Conservation (phyloP, 1,284 basidiomycete genomes). For the Grifola frondosa region DNA sequence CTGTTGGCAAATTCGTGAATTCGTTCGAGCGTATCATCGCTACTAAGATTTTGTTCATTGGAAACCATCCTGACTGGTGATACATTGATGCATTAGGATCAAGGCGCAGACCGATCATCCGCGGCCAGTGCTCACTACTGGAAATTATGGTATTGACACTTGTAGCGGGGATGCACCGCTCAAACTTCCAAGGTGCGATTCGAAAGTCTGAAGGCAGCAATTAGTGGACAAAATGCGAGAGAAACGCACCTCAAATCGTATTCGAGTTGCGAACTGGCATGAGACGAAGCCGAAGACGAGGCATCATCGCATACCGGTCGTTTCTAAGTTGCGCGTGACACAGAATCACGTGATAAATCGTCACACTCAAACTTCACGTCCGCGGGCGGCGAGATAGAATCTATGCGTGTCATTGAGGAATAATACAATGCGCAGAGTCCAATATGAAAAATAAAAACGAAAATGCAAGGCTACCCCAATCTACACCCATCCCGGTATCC, state of each 20-base stretch:
- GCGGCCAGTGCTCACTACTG: too few relatives aligned
- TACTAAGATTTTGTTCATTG: constrained; percentile 5
- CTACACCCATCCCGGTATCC: too few relatives aligned
- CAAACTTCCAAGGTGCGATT: neutral
- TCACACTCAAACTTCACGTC: constrained; percentile 7
- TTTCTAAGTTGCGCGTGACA: too few relatives aligned
- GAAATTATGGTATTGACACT: neutral
- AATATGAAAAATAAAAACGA: constrained; percentile 15
- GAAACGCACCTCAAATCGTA: neutral
- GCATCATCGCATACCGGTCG: too few relatives aligned
- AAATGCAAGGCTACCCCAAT: neutral
- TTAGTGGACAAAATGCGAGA: neutral
- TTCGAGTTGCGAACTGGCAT: constrained; percentile 2
- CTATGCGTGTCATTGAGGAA: constrained; percentile 7
- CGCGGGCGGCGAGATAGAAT: too few relatives aligned
- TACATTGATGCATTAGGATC: neutral
- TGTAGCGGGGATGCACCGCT: neutral
- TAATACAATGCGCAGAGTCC: constrained; percentile 14
- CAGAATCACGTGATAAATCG: neutral
- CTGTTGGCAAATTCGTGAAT: constrained; percentile 54
- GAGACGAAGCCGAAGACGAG: neutral
- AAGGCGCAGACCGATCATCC: neutral
- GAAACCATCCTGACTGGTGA: constrained; percentile 7
- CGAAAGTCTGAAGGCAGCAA: neutral
- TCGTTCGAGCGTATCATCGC: constrained; percentile 44